Evolutionary conservation across 495 filamentous ascomycete genomes (phyloP), one percentile per base, ranked within the genome.

Genomic region (Aspergillus kassunensis): DNA sequence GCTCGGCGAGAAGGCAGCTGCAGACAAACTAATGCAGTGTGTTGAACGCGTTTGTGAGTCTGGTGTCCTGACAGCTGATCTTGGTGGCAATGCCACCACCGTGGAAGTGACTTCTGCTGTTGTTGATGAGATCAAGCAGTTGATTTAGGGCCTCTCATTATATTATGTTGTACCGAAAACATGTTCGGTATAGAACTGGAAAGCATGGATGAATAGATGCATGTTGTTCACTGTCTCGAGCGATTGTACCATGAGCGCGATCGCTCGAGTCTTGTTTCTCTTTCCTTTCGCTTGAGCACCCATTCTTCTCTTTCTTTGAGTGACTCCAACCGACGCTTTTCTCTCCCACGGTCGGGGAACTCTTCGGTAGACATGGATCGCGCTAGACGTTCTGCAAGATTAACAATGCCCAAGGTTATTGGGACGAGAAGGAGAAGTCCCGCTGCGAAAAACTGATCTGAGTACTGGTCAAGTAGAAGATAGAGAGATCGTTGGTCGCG

Each of bases 81-180:
- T 87, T 47, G 81, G 79, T 31, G 84, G 84, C 0, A 63, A 60
- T 4, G 72, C 67, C 5, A 76, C 58, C 3, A 86, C 84, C 0
- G 71, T 72, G 54, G 75, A 81, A 47, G 82, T 87, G 20, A 86
- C 83, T 1, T 67, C 76, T n/a, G 81, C 80, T 5, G 78, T 86
- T 15, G 80, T 82, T 50, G 69, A 65, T 16, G 79, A 84, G 66
- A 78, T 85, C 55, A 69, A 73, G 61, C 66, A 55, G 47, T 74
- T 55, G 31, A 44, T 37, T 29, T 52, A 36, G 21, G 15, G 7
- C 7, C 2, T 8, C 30, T 12, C 43, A 9, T 19, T 37, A n/a
- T n/a, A n/a, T 12, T 37, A 13, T 20, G 24, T 41, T 44, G n/a
- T 39, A 53, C 29, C 11, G 36, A 4, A 33, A 9, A 20, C 6